Base-by-base conservation (phyloP, 441 rosid species). In the Jatropha podagrica region DNA sequence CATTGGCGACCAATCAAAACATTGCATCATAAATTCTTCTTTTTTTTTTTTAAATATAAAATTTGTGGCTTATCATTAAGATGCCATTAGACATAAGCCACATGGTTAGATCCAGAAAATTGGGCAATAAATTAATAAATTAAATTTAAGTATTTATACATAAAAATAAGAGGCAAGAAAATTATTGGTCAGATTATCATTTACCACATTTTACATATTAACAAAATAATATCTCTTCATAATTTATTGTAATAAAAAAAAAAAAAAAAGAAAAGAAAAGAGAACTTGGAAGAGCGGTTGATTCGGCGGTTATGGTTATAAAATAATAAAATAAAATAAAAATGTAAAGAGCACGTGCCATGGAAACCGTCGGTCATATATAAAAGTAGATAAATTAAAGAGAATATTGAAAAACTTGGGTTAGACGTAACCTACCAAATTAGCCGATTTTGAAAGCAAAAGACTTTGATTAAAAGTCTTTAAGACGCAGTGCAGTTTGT, bases 361-460 rank as follows among this genome's bases (percentile, higher is more conserved):
- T 3, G 17, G 65, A 54, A 4, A 7, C 13, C 2, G 14, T 2
- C 14, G 51, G 15, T 64, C 5, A 49, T 6, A 23, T 1, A 27
- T 32, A 38, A 18, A 37, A 5, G 12, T 8, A 38, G n/a, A 0
- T 7, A 52, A 26, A 48, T 8, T 9, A 9, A 18, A 58, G 49
- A 72, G 64, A 75, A 42, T 65, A 51, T n/a, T 12, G 27, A 11
- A 63, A 71, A 26, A 66, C 72, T 75, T 75, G 41, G 51, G 60
- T 11, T 23, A 67, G 49, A 75, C 79, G 79, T 17, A 79, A 79
- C 49, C 66, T 12, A 38, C 61, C 32, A 0, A 32, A 38, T 52
- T 48, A 49, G 52, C 55, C 56, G 67, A 10, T 69, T 71, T 67
- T 44, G 23, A 18, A 79, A 75, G 73, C 69, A 60, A 78, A 70